These are phyloP conservation scores for Entophlyctis luteolus DNA, from an alignment of 192 early-diverging fungal genomes.

Conservation along the genomic window DNA sequence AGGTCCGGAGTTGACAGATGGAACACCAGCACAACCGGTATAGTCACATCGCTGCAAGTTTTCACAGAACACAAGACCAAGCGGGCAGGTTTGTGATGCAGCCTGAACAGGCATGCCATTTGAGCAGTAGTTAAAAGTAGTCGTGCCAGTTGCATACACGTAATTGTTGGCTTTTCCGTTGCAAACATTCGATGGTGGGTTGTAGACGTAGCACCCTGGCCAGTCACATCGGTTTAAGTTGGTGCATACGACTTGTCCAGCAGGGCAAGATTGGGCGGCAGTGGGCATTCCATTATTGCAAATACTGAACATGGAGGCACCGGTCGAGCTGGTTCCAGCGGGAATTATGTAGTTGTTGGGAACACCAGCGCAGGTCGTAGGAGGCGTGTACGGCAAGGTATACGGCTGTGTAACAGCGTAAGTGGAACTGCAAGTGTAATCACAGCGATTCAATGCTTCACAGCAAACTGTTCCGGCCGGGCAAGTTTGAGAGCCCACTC, in stretches of 20 bases:
- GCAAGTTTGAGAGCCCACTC: background rate
- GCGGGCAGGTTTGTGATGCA: background rate
- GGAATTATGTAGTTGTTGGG: conserved; percentile 3
- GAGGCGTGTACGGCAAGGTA: background rate
- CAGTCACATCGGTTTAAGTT: background rate
- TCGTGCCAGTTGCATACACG: background rate
- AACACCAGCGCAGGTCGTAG: background rate
- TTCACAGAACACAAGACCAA: conserved; percentile 15
- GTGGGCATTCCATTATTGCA: background rate
- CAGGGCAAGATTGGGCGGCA: background rate
- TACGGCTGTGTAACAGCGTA: background rate
- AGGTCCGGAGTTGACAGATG: background rate
- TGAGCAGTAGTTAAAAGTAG: conserved; percentile 6
- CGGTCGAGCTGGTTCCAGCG: background rate
- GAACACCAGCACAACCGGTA: background rate
- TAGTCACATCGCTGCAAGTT: background rate
- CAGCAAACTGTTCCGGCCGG: conserved; percentile 10
- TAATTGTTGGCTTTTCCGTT: conserved; percentile 4
- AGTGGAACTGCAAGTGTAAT: background rate
- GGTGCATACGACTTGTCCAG: conserved; percentile 1
- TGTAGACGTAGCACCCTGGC: background rate
- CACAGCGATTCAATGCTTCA: background rate
- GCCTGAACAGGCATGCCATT: background rate
- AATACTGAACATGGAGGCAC: conserved; percentile 1
- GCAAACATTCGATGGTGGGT: background rate